Evolutionary conservation across 805 yeast species (phyloP), one percentile per base, ranked within the genome.

Genomic region (Metschnikowia colocasiae): DNA sequence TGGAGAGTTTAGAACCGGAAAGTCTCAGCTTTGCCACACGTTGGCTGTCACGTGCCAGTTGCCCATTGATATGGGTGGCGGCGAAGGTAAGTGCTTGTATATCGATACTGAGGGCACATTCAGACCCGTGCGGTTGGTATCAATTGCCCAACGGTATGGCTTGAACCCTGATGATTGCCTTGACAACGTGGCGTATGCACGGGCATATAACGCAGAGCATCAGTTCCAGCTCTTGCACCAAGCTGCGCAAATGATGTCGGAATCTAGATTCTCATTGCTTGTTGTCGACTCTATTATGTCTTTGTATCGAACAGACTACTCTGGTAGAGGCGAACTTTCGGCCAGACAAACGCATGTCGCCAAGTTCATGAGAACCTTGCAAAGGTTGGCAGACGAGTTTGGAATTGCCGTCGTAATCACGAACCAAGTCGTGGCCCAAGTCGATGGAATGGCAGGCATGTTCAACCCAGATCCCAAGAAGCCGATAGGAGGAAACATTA

Each of bases 261-360:
- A 88, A 63, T 83, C 96, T 20, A 77, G 98, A 54, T 94, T 94
- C 59, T 83, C 96, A 6, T 67, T 94, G 55, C 74, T 94, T 50
- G 85, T 94, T 52, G 97, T 94, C n/a, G 99, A 94, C 67, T 89
- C 97, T 9, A 87, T 94, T 51, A 94, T 95, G 97, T 95, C 97
- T 0, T 74, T 91, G 34, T 91, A 91, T 67, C 80, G 99, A 66
- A 90, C 98, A 0, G 99, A 94, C 69, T 94, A 81, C 63, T 77
- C 90, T 16, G 99, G 99, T 27, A 79, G 99, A 65, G 99, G 97
- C 29, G 99, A 94, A 66, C 76, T 94, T 53, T 84, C 95, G 58
- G 96, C 97, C 3, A 78, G 99, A 57, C 99, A 94, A 69, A 81
- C 83, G 72, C 97, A 89, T 60, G 91, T 94, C 47, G 97, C 97